Conservation (phyloP, 352 stramenopile species). For the Globisporangium rhizosaccharum region DNA sequence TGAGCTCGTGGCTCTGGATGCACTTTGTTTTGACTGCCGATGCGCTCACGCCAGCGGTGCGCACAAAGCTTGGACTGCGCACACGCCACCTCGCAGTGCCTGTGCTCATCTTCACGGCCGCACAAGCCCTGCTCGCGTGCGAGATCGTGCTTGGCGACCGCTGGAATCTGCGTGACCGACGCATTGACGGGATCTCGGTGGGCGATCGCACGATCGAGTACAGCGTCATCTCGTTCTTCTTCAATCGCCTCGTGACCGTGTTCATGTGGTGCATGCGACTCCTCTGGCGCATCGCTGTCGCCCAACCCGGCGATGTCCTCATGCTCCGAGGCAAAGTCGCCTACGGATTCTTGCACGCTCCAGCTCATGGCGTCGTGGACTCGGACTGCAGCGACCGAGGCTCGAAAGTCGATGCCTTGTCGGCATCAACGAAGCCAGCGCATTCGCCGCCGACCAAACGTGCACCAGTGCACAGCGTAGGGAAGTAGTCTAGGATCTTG, state of each 20-base stretch:
- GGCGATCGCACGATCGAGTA: background rate
- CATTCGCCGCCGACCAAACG: too few relatives aligned
- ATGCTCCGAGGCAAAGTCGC: constrained; percentile 9
- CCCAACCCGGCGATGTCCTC: background rate
- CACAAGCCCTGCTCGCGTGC: constrained; percentile 1
- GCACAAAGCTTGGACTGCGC: constrained; percentile 8
- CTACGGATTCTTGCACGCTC: background rate
- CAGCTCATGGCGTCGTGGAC: background rate
- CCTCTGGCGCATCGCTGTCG: constrained; percentile 1
- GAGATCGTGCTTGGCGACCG: constrained; percentile 10
- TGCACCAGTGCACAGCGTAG: too few relatives aligned
- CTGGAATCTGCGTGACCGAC: constrained; percentile 11
- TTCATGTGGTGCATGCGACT: constrained; percentile 5
- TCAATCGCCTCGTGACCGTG: constrained; percentile 7
- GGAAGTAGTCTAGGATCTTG: too few relatives aligned
- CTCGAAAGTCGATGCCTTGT: too few relatives aligned
- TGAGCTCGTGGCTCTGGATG: constrained; percentile 18
- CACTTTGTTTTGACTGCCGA: constrained; percentile 17
- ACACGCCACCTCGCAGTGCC: background rate
- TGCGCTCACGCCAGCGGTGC: constrained; percentile 14
- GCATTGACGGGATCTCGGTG: constrained; percentile 4
- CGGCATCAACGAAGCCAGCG: too few relatives aligned
- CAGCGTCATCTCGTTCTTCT: constrained; percentile 8
- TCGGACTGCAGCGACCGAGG: too few relatives aligned
- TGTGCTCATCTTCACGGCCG: constrained; percentile 9